These are phyloP conservation scores for Phialocephala subalpina DNA, from an alignment of 2,329 filamentous ascomycete species.

Conservation along the genomic window DNA sequence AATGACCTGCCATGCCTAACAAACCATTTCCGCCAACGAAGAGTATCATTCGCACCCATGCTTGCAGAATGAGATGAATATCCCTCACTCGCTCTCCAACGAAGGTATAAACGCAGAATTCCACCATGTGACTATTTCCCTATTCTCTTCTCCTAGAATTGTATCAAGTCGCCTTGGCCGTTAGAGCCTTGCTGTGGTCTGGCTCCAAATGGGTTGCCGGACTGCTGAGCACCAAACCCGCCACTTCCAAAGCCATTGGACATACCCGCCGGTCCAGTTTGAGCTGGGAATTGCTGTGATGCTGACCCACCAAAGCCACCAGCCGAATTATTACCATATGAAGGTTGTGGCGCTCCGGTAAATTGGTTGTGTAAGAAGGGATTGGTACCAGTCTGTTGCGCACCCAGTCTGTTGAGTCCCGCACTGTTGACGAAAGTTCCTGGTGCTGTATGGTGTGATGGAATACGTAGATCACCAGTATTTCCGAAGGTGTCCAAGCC, in stretches of 20 bases:
- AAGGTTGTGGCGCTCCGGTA: slow-evolving; percentile 74
- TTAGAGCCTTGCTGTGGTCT: slow-evolving; percentile 57
- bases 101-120: slow-evolving; percentile 25
- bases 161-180: slow-evolving; percentile 44
- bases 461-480: slow-evolving; percentile 93
- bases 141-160: slow-evolving; percentile 36
- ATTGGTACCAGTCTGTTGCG: slow-evolving; percentile 74
- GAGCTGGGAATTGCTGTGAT: slow-evolving; percentile 57
- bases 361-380: slow-evolving; percentile 88
- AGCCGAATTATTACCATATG: slow-evolving; percentile 56
- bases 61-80: slow-evolving; percentile 29
- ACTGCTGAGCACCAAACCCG: slow-evolving; percentile 47
- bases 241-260: slow-evolving; percentile 53
- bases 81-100: slow-evolving; percentile 17
- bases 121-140: slow-evolving; percentile 3
- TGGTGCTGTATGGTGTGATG: slow-evolving; percentile 94
- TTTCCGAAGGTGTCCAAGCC: slow-evolving; percentile 98
- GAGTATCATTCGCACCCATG: slow-evolving; percentile 35
- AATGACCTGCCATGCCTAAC: slow-evolving; percentile 26
- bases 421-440: slow-evolving; percentile 97
- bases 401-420: slow-evolving; percentile 73
- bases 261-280: slow-evolving; percentile 64
- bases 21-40: slow-evolving; percentile 29
- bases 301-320: slow-evolving; percentile 38
- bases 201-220: slow-evolving; percentile 64